Conservation (phyloP, 2,329 filamentous ascomycete genomes). For the Coniochaeta sp. region DNA sequence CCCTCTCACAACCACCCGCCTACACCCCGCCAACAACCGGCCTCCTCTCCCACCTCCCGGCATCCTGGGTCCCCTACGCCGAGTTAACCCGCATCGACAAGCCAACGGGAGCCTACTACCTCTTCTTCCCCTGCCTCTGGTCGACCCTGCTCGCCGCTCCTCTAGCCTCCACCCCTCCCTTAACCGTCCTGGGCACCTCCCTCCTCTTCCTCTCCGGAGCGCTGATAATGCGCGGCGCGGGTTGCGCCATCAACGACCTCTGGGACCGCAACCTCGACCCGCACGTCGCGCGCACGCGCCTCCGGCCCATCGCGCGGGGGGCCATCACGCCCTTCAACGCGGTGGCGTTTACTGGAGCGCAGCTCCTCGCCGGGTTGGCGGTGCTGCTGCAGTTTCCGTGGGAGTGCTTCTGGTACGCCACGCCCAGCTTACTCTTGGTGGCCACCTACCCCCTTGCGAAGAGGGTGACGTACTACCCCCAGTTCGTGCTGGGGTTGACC, state of each 20-base stretch:
- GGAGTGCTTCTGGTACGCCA: constrained; percentile 68
- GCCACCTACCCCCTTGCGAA: constrained; percentile 76
- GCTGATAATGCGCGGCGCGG: constrained; percentile 79
- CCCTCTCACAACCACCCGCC: constrained; percentile 9
- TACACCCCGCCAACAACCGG: constrained; percentile 67
- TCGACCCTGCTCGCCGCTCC: constrained; percentile 75
- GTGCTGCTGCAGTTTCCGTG: constrained; percentile 71
- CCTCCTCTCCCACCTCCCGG: constrained; percentile 61
- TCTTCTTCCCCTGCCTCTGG: constrained; percentile 81
- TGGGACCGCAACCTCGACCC: constrained; percentile 86
- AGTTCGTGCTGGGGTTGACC: constrained; percentile 73
- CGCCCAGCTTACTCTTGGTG: constrained; percentile 68
- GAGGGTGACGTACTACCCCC: constrained; percentile 80
- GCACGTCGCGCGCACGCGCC: constrained; percentile 66
- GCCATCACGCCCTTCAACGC: constrained; percentile 68
- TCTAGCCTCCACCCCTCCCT: constrained; percentile 52
- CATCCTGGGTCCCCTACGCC: constrained; percentile 69
- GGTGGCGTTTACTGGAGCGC: constrained; percentile 65
- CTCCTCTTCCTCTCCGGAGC: constrained; percentile 69
- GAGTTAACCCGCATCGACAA: constrained; percentile 78
- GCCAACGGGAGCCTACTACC: constrained; percentile 74
- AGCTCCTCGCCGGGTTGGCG: constrained; percentile 66
- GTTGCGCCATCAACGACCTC: constrained; percentile 84
- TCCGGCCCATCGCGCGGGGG: constrained; percentile 73
- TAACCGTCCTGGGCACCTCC: constrained; percentile 56